These are phyloP conservation scores for Prunus fruticosa DNA, from an alignment of 306 rosid species.

Conservation along the genomic window DNA sequence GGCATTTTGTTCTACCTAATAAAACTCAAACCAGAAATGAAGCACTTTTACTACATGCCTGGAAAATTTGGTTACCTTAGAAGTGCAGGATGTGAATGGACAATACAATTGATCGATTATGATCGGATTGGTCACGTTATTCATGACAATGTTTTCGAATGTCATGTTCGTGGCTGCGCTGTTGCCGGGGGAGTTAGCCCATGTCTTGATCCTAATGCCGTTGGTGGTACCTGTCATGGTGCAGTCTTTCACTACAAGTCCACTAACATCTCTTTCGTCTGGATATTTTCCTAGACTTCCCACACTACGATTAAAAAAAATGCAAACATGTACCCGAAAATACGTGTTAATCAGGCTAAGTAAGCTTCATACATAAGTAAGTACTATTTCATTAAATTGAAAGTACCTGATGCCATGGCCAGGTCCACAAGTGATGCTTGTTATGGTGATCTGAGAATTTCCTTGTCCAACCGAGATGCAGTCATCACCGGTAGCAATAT, in stretches of 20 bases:
- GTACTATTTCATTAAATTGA: no score
- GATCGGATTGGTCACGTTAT: conserved; percentile 51
- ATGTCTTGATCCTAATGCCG: conserved; percentile 51
- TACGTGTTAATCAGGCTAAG: background rate
- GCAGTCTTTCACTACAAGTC: conserved; percentile 39
- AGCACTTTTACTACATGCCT: background rate
- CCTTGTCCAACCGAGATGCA: conserved; percentile 53
- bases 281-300: conserved; percentile 52
- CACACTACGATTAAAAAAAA: conserved; percentile 14
- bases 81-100: conserved; percentile 37
- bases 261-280: conserved; percentile 42
- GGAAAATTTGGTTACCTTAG: conserved; percentile 21
- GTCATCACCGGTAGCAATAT: conserved; percentile 42
- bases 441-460: conserved; percentile 38
- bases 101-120: conserved; percentile 47
- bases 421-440: conserved; percentile 42
- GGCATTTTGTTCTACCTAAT: background rate
- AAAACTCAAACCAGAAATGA: background rate
- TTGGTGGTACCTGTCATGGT: conserved; percentile 40
- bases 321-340: background rate
- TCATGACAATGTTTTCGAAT: conserved; percentile 46
- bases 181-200: conserved; percentile 47
- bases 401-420: conserved; percentile 53
- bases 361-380: no score
- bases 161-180: conserved; percentile 49